Percentiles rank a stretch among this genome's conserved stretches.
Conservation (phyloP, 306 rosid species). For the Medicago arabica region DNA sequence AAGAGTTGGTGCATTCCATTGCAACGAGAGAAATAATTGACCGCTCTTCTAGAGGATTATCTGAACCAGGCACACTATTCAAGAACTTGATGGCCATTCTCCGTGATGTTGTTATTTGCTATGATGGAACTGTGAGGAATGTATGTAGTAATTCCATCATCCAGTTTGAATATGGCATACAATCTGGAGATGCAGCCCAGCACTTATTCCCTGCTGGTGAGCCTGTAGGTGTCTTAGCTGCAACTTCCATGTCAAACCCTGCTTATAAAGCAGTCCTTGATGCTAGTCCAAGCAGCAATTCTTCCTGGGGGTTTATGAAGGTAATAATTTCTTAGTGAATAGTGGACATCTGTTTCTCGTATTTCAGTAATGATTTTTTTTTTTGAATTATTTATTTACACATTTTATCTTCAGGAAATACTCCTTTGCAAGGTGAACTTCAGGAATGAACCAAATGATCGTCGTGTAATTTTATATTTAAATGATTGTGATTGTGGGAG, state of each 20-base stretch:
- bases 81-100: constrained; percentile 96
- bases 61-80: constrained; percentile 94
- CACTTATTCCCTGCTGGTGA: constrained; percentile 87
- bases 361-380: neutral
- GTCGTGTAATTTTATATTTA: constrained; percentile 78
- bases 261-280: constrained; percentile 98
- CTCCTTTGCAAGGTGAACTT: constrained; percentile 81
- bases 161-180: constrained; percentile 78
- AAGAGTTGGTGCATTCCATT: constrained; percentile 90
- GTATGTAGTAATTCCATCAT: constrained; percentile 86
- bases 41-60: constrained; percentile 90
- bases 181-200: constrained; percentile 49
- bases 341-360: neutral
- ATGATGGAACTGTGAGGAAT: constrained; percentile 91
- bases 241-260: constrained; percentile 97
- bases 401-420: constrained; percentile 70
- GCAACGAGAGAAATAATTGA: constrained; percentile 82
- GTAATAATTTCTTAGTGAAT: constrained; percentile 44
- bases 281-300: constrained; percentile 86
- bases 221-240: constrained; percentile 98
- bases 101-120: constrained; percentile 87
- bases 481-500: constrained; percentile 83
- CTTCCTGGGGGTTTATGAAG: constrained; percentile 99
- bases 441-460: constrained; percentile 76
- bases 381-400: neutral